A percentile compares a stretch with the other conserved stretches of the same genome.
Evolutionary conservation across 2,329 filamentous ascomycete genomes (phyloP).

Genomic region (Colletotrichum gloeosporioides): DNA sequence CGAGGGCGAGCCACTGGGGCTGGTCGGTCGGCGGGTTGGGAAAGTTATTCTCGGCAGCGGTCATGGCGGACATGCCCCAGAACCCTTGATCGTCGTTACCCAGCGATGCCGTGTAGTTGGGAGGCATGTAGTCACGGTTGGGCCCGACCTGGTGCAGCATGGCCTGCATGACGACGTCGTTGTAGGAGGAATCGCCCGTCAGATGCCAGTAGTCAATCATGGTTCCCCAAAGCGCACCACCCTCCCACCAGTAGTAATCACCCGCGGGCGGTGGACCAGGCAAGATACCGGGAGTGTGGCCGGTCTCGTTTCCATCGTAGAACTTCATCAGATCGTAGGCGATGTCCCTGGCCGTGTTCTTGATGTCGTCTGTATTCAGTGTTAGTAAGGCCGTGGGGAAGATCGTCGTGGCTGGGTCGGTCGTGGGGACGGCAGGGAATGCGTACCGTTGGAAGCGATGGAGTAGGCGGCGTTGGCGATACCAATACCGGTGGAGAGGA

Average conservation of each 20-base stretch:
- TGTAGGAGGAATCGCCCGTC: slow-evolving; percentile 69
- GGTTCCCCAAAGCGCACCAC: slow-evolving; percentile 71
- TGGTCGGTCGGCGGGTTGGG: slow-evolving; percentile 59
- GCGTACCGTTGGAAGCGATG: slow-evolving; percentile 13
- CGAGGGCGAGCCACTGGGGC: slow-evolving; percentile 68
- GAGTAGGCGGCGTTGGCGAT: slow-evolving; percentile 10
- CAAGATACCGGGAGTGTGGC: slow-evolving; percentile 60
- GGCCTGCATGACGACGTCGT: slow-evolving; percentile 60
- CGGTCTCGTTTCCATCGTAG: slow-evolving; percentile 56
- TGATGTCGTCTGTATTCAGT: slow-evolving; percentile 48
- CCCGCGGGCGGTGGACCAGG: slow-evolving; percentile 55
- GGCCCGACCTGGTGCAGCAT: slow-evolving; percentile 64
- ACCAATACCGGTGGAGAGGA: background rate
- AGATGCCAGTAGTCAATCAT: slow-evolving; percentile 74
- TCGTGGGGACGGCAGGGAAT: background rate
- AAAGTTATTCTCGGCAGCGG: slow-evolving; percentile 69
- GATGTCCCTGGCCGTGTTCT: slow-evolving; percentile 47
- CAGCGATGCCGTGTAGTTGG: slow-evolving; percentile 61
- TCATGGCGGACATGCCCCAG: slow-evolving; percentile 73
- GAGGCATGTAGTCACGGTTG: slow-evolving; percentile 63
- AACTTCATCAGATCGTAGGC: slow-evolving; percentile 56
- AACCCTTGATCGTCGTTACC: slow-evolving; percentile 75
- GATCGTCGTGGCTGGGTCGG: background rate
- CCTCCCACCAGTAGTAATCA: slow-evolving; percentile 79
- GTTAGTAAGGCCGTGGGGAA: background rate